These are phyloP conservation scores for Tylopilus sp. DNA, from an alignment of 1,284 basidiomycete genomes.

Conservation along the genomic window DNA sequence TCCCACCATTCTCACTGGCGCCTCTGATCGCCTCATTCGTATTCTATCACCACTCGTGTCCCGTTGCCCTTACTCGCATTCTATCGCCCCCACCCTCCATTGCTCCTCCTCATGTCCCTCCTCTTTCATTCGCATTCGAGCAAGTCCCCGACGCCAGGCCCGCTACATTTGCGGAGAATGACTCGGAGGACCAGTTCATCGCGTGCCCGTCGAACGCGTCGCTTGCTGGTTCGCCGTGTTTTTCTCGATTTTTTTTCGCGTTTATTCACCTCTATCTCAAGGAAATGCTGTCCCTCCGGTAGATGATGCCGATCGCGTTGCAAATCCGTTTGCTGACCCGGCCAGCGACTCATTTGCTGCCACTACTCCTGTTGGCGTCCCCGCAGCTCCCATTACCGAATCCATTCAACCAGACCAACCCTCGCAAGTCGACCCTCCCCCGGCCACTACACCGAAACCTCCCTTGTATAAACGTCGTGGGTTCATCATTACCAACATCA, in stretches of 20 bases:
- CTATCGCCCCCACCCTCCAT: no score
- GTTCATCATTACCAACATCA: conserved; percentile 58
- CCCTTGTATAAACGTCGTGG: conserved; percentile 53
- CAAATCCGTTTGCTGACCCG: conserved; percentile 25
- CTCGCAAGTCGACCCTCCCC: conserved; percentile 47
- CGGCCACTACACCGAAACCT: conserved; percentile 21
- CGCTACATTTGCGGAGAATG: conserved; percentile 44
- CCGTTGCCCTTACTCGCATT: no score
- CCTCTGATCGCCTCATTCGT: no score
- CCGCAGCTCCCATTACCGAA: conserved; percentile 17
- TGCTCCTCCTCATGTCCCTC: no score
- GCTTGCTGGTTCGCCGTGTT: conserved; percentile 49
- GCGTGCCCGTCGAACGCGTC: conserved; percentile 45
- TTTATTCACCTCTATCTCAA: conserved; percentile 29
- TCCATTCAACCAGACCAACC: conserved; percentile 27
- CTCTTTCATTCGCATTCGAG: conserved; percentile 21
- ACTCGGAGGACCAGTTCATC: background rate
- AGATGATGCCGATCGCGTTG: conserved; percentile 41
- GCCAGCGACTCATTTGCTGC: conserved; percentile 11
- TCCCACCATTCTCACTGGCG: no score
- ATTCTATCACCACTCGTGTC: no score
- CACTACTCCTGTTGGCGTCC: conserved; percentile 34
- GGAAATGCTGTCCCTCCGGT: conserved; percentile 53
- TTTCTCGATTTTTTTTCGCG: background rate
- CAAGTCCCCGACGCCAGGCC: conserved; percentile 47